Evolutionary conservation across 1,139 yeast species (phyloP), one percentile per base, ranked within the genome.

Genomic region (Geotrichum cucujoidarum): DNA sequence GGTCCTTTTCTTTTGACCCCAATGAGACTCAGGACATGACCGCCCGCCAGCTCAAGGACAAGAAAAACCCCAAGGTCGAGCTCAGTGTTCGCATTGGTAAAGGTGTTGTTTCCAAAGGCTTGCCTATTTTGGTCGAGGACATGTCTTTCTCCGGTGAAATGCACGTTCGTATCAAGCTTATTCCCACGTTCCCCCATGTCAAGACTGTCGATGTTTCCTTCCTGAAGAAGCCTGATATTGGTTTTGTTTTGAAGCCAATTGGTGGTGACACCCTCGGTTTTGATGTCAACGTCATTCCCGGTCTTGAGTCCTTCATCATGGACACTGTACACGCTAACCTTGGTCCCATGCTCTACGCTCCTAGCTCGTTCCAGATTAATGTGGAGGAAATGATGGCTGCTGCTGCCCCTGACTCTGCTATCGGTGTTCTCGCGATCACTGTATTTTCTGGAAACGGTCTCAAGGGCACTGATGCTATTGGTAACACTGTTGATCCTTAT

Each of bases 341-440:
- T 45, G 97, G 97, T 13, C 92, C 97, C 18, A 78, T 92, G 72
- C 64, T 92, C 46, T 84, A 86, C 61, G 74, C 85, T 42, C 98
- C 98, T 24, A 81, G 90, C 58, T 87, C 96, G 3, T 86, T 88
- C 73, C 95, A 92, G 70, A 72, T 92, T 63, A 92, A 92, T 60
- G 77, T 92, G 44, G 95, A 94, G 63, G 97, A 89, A 68, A 72
- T 92, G 63, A 69, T 92, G 60, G 84, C 95, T 22, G 96, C 97
- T 60, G 79, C 88, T 51, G 83, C 86, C 39, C 69, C 80, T 50
- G 83, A 83, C 59, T 80, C 94, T 22, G 84, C 97, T 10, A 75
- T 88, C 57, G 98, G 98, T 69, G 87, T 92, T 25, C 70, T 90
- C 56, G 83, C 83, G 40, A 69, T 92, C 46, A 79, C 76, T 33